Evolutionary conservation across 140 eudicot species (phyloP), one percentile per base, ranked within the genome.

Genomic region (Cichorium intybus): DNA sequence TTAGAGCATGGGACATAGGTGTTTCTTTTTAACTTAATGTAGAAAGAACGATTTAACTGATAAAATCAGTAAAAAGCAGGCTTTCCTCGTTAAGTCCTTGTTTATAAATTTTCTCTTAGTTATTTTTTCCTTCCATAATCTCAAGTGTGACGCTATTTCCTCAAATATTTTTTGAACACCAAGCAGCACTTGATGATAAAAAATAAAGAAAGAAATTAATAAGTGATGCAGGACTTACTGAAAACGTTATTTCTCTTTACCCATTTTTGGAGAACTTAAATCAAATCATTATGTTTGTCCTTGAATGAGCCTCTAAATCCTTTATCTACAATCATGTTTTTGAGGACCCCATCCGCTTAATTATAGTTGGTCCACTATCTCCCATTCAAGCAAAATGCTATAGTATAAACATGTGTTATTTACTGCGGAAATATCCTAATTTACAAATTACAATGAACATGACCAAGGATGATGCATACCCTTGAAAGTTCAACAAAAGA

Each of bases 251-350:
- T 54, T 24, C n/a, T 17, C 34, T 10, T 53, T 43, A 5, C 45
- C 34, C 15, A 28, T 24, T 21, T 56, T 53, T 53, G 43, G 24
- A 21, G 2, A 69, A 43, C 51, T 10, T 66, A n/a, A 24, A 33
- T 55, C 22, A 41, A 27, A 56, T 69, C 57, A 56, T 31, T 56
- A 56, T 27, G 21, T 43, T 26, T 43, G 58, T 6, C 20, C 47
- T 45, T 69, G 31, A 56, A 67, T 45, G 34, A 68, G 56, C 74
- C 41, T 56, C 64, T 26, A 67, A 67, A 41, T 51, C 62, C 43
- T 54, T 37, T 67, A 24, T 52, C 10, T 37, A 11, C 3, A 15
- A 34, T 54, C 26, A 67, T 67, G 54, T 18, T 67, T 67, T 52
- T 51, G 17, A 21, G 39, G 20, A 28, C 70, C 21, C 27, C 48